Evolutionary conservation across 2,329 filamentous ascomycete genomes (phyloP), one percentile per base, ranked within the genome.

Genomic region (Sclerotinia sclerotiorum): DNA sequence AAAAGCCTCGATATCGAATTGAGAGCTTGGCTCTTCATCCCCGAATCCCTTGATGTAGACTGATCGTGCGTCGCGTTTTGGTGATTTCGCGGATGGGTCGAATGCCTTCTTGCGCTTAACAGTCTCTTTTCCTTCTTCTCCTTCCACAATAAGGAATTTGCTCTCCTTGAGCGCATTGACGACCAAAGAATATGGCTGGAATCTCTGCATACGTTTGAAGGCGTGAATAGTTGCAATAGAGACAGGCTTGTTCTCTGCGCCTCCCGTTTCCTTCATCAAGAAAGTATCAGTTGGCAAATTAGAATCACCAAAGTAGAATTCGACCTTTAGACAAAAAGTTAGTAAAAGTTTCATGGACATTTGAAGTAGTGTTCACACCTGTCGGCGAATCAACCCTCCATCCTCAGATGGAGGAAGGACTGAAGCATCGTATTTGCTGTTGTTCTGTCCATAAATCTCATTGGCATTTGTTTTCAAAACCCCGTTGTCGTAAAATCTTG

Each of bases 21-120:
- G 95, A 39, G 93, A 94, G 70, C 87, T 89, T 15, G 90, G 84
- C n/a, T 85, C 84, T 81, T 97, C 94, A 56, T 90, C 87, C 56
- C 93, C 93, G 76, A 99, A 99, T 62, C 94, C 94, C 84, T 98
- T 99, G 75, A 87, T 93, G 79, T 99, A 99, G 77, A 97, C 86
- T 75, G 89, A 94, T 69, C 89, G 85, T 69, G 87, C 84, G 79
- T 94, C 89, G 68, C 86, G 83, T 80, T 88, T 87, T 73, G 86
- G 85, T 70, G 80, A 54, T 15, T 39, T 62, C n/a, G 62, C 82
- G 70, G 81, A 78, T 65, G 86, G 84, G 76, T 86, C 84, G 76
- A 84, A 89, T 65, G 94, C 84, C 29, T 85, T 82, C 84, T 93
- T 96, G 82, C 94, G 93, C 78, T 88, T 89, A 76, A 94, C 80